These are phyloP conservation scores for Botrytis squamosa DNA, from an alignment of 2,329 filamentous ascomycete genomes.

Conservation along the genomic window DNA sequence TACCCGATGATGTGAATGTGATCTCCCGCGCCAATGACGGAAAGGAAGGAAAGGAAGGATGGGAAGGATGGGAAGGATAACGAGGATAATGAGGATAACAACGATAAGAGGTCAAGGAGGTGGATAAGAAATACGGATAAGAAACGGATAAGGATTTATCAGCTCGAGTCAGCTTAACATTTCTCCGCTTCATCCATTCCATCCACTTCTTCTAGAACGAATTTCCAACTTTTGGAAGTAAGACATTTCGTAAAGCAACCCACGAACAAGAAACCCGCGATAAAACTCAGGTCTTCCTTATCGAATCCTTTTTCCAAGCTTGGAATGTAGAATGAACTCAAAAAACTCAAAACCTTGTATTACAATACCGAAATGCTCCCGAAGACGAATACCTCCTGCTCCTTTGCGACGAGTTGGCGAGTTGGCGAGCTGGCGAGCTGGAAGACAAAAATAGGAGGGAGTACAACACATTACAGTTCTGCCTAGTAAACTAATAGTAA, in stretches of 20 bases:
- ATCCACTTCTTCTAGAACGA: slow-evolving; percentile 9
- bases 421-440: background rate
- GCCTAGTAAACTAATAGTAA: background rate
- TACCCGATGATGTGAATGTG: background rate
- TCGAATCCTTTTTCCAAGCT: background rate
- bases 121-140: background rate
- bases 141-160: slow-evolving; percentile 5
- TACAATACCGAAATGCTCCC: slow-evolving; percentile 1
- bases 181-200: background rate
- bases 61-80: background rate
- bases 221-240: background rate
- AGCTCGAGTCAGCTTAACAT: background rate
- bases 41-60: background rate
- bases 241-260: background rate
- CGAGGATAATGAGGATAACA: background rate
- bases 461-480: background rate
- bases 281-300: slow-evolving; percentile 8
- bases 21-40: background rate
- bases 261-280: slow-evolving; percentile 5
- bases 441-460: background rate
- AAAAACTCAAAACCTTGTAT: background rate
- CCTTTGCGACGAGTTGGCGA: background rate
- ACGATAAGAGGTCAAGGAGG: background rate
- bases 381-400: background rate
- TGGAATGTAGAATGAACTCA: background rate